A percentile compares a stretch with the other conserved stretches of the same genome.
Evolutionary conservation across 345 rosid species (phyloP).

Genomic region (Toxicodendron radicans): DNA sequence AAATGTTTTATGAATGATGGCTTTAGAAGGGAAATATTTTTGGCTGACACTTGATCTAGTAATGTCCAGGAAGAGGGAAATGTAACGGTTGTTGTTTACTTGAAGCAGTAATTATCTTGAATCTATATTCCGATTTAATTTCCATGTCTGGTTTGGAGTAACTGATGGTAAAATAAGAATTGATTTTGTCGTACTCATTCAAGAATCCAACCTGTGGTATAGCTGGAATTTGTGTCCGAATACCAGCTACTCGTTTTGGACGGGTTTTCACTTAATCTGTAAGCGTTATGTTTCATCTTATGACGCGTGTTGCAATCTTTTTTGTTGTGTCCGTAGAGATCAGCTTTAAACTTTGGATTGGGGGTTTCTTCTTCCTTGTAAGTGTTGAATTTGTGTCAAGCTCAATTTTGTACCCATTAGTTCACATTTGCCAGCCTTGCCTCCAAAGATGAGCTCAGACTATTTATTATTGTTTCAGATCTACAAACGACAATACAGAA

Average conservation of each 20-base stretch:
- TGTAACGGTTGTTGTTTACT: constrained; percentile 8
- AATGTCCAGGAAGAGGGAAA: background rate
- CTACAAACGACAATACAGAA: background rate
- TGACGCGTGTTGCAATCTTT: constrained; percentile 6
- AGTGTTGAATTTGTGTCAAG: constrained; percentile 8
- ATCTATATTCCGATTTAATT: constrained; percentile 12
- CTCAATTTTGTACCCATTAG: background rate
- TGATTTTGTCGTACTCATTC: constrained; percentile 15
- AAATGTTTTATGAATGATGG: background rate
- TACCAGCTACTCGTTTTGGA: constrained; percentile 26
- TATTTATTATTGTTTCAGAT: constrained; percentile 9
- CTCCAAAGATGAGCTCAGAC: background rate
- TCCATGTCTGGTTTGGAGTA: background rate
- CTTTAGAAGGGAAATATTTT: background rate
- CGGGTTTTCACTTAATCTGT: constrained; percentile 10
- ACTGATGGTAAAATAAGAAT: background rate
- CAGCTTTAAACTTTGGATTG: constrained; percentile 17
- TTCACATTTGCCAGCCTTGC: background rate
- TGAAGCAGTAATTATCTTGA: constrained; percentile 6
- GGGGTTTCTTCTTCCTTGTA: constrained; percentile 6
- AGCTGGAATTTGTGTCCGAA: constrained; percentile 27
- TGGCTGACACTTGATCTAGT: background rate
- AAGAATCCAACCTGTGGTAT: constrained; percentile 18
- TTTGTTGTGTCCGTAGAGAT: background rate
- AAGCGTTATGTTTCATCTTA: background rate